Percentiles rank a stretch among this genome's conserved stretches.
phyloP scores from a whole-genome alignment of 139 green algal genomes.

The Closterium sp. region DNA sequence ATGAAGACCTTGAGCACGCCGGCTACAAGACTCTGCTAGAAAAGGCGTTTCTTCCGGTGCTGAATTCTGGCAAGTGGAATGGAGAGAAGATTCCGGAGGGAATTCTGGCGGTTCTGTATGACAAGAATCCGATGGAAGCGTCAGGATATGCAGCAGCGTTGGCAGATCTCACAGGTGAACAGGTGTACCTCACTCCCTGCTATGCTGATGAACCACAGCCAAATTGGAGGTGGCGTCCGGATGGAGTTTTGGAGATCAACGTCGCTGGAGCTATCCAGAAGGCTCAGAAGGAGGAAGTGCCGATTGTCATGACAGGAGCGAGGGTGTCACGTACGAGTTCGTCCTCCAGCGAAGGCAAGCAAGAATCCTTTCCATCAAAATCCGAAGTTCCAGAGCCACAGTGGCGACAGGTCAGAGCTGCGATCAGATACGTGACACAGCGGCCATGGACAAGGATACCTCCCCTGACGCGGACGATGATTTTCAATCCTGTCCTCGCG shows the following conservation, averaged over 20 bases:
- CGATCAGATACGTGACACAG: constrained; percentile 44
- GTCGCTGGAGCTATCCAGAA: constrained; percentile 17
- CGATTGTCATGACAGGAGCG: not conserved
- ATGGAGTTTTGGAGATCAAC: constrained; percentile 38
- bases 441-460: constrained; percentile 39
- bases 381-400: not conserved
- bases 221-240: constrained; percentile 17
- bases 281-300: not conserved
- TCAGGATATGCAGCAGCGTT: constrained; percentile 43
- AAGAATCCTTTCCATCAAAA: not conserved
- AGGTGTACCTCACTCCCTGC: constrained; percentile 37
- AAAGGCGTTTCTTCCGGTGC: constrained; percentile 14
- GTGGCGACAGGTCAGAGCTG: constrained; percentile 24
- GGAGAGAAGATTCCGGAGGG: constrained; percentile 23
- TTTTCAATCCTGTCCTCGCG: constrained; percentile 46
- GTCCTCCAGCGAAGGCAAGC: not conserved
- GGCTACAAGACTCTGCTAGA: constrained; percentile 44
- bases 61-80: constrained; percentile 30
- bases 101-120: constrained; percentile 38
- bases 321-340: not conserved
- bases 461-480: constrained; percentile 29
- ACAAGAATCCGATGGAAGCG: constrained; percentile 43
- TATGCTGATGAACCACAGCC: constrained; percentile 35
- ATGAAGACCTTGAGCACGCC: constrained; percentile 40
- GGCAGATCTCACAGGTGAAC: constrained; percentile 34